Base-by-base conservation (phyloP, 352 stramenopile species). In the Globisporangium alternatum region DNA sequence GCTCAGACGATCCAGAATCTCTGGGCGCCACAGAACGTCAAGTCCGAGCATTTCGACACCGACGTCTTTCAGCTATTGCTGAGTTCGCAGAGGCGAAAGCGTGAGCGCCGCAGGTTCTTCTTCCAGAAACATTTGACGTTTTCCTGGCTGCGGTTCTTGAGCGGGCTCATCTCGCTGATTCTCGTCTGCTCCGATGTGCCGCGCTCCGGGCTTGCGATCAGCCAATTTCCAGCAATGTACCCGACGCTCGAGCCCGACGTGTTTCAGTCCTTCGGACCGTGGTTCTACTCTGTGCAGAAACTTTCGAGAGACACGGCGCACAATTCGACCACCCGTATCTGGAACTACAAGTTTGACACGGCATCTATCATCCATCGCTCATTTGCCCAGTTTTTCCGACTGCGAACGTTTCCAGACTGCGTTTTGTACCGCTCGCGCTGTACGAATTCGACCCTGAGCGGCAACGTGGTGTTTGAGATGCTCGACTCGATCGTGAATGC, bases 291-390 rank as follows among this genome's bases (percentile, higher is more conserved):
- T 2, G 19, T 58, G n/a, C 33, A 56, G 12, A 44, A 45, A 28
- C 21, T 56, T n/a, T 22, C 60, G 15, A 47, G 33, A 53, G 35
- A 39, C 15, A 53, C 33, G 8, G 58, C 65, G 12, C 33, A 41
- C 17, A 58, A 25, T 17, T 35, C 35, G 1, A 76, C 59, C 2
- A 62, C 62, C 7, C 59, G 60, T 3, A 57, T 76, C 0, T 76
- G 70, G 74, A 74, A 49, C 35, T 80, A 80, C 70, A 80, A 80
- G 45, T 77, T 66, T 9, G 74, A 81, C 39, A 77, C 71, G 5
- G 77, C 69, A 25, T 81, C 69, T 0, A 63, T 79, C 30, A 58
- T 43, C 0, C 76, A 65, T 64, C 68, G 71, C 0, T 69, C 71
- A 6, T 75, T 81, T 51, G 69, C 62, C 19, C 53, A 53, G 1